Evolutionary conservation across 306 rosid species (phyloP), one percentile per base, ranked within the genome.

Genomic region (Quercus cerris): DNA sequence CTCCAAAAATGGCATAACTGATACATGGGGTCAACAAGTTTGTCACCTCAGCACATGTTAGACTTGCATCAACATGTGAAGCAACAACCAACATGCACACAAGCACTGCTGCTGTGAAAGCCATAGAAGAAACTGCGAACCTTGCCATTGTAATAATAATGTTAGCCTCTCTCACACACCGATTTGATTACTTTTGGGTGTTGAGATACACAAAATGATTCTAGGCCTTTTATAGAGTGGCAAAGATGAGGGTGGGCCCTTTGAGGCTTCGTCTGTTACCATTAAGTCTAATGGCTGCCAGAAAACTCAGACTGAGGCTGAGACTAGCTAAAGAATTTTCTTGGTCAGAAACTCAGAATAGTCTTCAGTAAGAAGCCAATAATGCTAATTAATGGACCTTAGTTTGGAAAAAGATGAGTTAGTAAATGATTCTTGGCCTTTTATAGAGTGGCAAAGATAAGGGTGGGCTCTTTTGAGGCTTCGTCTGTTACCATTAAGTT

Each of bases 11-110:
- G 9, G 70, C 95, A 64, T 82, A 92, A 75, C 77, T 71, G n/a
- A 92, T 88, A 85, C 95, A 92, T 64, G 97, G 92, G 15, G 76
- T 75, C 4, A 92, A 78, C 78, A 83, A 88, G 2, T 28, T 23
- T 0, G 85, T 86, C 4, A 89, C 83, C 75, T 92, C 80, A 0
- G 68, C 88, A 63, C 97, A 92, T 6, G 91, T 78, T 35, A 91
- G 1, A 15, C 77, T 75, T 1, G 87, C 84, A 22, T 83, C 10
- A 8, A 3, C 75, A 19, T 68, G 62, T 52, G 44, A 25, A 3
- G 76, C 58, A 80, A 77, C 41, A 6, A 76, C 51, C 51, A 44
- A 49, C 2, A 86, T 2, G 51, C 51, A 44, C 81, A 86, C 79
- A 73, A 79, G 84, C 1, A 67, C 71, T 54, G 87, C 71, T 52